Evolutionary conservation across 2,329 filamentous ascomycete genomes (phyloP), one percentile per base, ranked within the genome.

Genomic region (Trichophyton benhamiae): DNA sequence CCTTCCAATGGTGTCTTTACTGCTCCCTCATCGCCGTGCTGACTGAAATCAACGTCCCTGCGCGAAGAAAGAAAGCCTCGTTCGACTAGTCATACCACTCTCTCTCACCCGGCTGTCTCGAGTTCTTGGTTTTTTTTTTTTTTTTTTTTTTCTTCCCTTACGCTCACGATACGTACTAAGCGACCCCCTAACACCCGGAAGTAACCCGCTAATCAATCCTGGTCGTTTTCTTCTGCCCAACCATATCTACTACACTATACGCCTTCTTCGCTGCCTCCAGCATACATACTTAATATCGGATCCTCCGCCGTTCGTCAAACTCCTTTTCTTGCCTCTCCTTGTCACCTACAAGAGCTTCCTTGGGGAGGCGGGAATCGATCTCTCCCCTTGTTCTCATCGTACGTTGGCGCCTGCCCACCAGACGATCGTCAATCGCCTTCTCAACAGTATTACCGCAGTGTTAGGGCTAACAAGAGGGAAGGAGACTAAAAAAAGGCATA

Each of bases 191-290:
- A 53, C 49, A 53, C 49, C 49, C 49, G 49, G 49, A 53, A 53
- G 49, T 53, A 53, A 53, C 49, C 49, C 49, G 49, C 49, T 53
- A 53, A 20, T 53, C 49, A n/a, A 53, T 53, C 49, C 49, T 53
- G 49, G 49, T 53, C 25, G 25, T n/a, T 17, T n/a, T 33, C 49
- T 33, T 53, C 49, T 53, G 49, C 49, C 49, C 49, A 33, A 53
- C 49, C 49, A 53, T 48, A 53, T 53, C 13, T 53, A 27, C 22
- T 27, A 33, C 49, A 53, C 44, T 22, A 20, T 20, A 48, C 44
- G 44, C 44, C n/a, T 20, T 48, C 44, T 48, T 48, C 17, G 49
- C 22, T 33, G 22, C 49, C 30, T 33, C 49, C 25, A 53, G n/a
- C 49, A 27, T 52, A 11, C 49, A 15, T 53, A 30, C 49, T 53